Evolutionary conservation across 2,329 filamentous ascomycete genomes (phyloP).

Genomic region (Aureobasidium leucospermi): DNA sequence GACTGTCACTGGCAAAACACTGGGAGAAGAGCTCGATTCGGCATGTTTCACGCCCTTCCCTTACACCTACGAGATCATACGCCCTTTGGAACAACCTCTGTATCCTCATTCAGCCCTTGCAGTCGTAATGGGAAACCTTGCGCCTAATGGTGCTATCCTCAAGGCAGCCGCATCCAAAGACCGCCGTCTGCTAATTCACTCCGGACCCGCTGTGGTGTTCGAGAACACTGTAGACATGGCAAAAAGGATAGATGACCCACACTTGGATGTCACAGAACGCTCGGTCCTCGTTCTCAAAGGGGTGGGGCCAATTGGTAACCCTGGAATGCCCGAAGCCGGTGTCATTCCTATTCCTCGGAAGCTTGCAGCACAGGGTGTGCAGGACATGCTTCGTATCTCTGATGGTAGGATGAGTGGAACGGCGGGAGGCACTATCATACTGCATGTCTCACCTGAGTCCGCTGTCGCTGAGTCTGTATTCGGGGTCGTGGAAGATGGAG

Average conservation of each 20-base stretch:
- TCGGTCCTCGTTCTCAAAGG: constrained; percentile 43
- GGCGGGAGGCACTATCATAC: constrained; percentile 47
- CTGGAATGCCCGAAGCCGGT: constrained; percentile 48
- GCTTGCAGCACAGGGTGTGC: constrained; percentile 39
- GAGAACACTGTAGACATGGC: constrained; percentile 41
- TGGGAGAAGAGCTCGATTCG: constrained; percentile 39
- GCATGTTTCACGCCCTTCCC: constrained; percentile 36
- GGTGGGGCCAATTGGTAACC: constrained; percentile 45
- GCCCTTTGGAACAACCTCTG: constrained; percentile 38
- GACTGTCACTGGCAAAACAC: constrained; percentile 41
- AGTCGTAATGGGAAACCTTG: constrained; percentile 41
- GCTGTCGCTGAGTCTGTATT: constrained; percentile 42
- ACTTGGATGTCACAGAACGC: constrained; percentile 36
- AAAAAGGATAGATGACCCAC: constrained; percentile 38
- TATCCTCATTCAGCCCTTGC: constrained; percentile 39
- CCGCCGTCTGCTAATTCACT: constrained; percentile 36
- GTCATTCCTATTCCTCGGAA: constrained; percentile 47
- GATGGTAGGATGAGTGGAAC: constrained; percentile 51
- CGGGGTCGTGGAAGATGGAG: constrained; percentile 42
- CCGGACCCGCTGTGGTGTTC: constrained; percentile 42
- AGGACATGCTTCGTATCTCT: constrained; percentile 46
- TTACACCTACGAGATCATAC: constrained; percentile 37
- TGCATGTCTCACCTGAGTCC: constrained; percentile 48
- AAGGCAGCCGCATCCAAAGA: constrained; percentile 47
- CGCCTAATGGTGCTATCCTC: constrained; percentile 42